A percentile compares a stretch with the other conserved stretches of the same genome.
These are phyloP conservation scores for Fusarium nelsonii DNA, from an alignment of 2,329 filamentous ascomycete species.

Conservation along the genomic window DNA sequence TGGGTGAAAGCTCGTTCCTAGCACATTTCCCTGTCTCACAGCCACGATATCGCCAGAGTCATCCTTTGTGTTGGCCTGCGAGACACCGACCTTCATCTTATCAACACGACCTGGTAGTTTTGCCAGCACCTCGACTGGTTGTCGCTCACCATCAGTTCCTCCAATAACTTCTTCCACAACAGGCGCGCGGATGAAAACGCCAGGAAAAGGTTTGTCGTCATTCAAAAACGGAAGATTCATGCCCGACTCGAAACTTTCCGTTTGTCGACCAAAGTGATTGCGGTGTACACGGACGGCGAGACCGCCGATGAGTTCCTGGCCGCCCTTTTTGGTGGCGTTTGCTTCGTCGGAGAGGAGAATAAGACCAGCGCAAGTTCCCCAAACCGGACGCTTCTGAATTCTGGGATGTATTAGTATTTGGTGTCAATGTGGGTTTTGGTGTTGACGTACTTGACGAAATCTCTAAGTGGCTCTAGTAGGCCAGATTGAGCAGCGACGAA, in stretches of 20 bases:
- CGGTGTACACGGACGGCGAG: slow-evolving; percentile 90
- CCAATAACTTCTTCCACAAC: slow-evolving; percentile 85
- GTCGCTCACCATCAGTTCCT: slow-evolving; percentile 46
- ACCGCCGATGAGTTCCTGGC: slow-evolving; percentile 93
- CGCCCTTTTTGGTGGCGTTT: slow-evolving; percentile 88
- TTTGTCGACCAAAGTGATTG: slow-evolving; percentile 95
- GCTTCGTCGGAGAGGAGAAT: slow-evolving; percentile 91
- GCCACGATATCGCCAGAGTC: slow-evolving; percentile 83
- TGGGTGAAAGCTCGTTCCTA: slow-evolving; percentile 96
- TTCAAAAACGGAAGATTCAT: slow-evolving; percentile 78
- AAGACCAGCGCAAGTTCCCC: slow-evolving; percentile 96
- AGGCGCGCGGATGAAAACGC: slow-evolving; percentile 93
- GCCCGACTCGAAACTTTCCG: slow-evolving; percentile 87
- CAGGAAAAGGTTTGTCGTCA: slow-evolving; percentile 68
- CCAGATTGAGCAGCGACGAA: slow-evolving; percentile 85
- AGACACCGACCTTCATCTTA: slow-evolving; percentile 54
- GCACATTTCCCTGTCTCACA: slow-evolving; percentile 88
- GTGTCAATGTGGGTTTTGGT: neutral
- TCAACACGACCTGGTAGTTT: slow-evolving; percentile 59
- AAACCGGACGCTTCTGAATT: slow-evolving; percentile 81
- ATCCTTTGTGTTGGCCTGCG: slow-evolving; percentile 55
- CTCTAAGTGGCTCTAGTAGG: slow-evolving; percentile 83
- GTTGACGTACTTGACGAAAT: slow-evolving; percentile 85
- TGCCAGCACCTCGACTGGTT: slow-evolving; percentile 64
- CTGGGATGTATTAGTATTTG: slow-evolving; percentile 57